Evolutionary conservation across 805 yeast species (phyloP), one percentile per base, ranked within the genome.

Genomic region (Wickerhamiella allomyrinae): DNA sequence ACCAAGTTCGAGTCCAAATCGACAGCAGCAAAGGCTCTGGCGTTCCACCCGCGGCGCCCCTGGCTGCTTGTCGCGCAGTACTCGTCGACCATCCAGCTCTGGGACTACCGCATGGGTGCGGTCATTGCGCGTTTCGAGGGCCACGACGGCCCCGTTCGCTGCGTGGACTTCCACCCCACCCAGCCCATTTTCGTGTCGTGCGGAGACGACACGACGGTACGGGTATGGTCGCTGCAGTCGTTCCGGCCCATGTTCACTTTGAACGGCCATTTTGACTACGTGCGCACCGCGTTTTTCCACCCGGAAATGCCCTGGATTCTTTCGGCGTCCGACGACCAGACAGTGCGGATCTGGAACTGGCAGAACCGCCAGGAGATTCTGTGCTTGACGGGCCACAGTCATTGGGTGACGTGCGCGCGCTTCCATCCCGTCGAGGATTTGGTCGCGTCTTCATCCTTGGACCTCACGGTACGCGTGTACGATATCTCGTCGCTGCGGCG

Each of bases 41-140:
- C 98, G 44, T 86, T 91, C 66, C 95, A 93, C 65, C 95, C 97
- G 41, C 77, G 77, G 51, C 70, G 81, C 61, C 96, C 98, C 46
- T 91, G 95, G 96, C 84, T 86, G 46, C 70, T 91, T 54, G 97
- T 87, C 25, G 86, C 97, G 7, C 71, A 93, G 47, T 91, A 89
- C 62, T 83, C 95, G 21, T 85, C 95, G n/a, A 86, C 95, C n/a
- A 89, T 91, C 60, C 98, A 93, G 63, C 71, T 91, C 49, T 91
- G 99, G 99, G 99, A 91, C 64, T 91, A 93, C 65, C 78, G 99
- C 57, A 91, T 91, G 99, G 99, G 99, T 35, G 86, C 96, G 3
- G 67, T 91, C 59, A 77, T 91, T 58, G 97, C 87, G 62, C 74
- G 96, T 45, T 91, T 86, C 57, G 98, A 91, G 63, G 98, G 89